Evolutionary conservation across 2,329 filamentous ascomycete species (phyloP), one percentile per base, ranked within the genome.

Genomic region (Drechslerella coelobrocha): DNA sequence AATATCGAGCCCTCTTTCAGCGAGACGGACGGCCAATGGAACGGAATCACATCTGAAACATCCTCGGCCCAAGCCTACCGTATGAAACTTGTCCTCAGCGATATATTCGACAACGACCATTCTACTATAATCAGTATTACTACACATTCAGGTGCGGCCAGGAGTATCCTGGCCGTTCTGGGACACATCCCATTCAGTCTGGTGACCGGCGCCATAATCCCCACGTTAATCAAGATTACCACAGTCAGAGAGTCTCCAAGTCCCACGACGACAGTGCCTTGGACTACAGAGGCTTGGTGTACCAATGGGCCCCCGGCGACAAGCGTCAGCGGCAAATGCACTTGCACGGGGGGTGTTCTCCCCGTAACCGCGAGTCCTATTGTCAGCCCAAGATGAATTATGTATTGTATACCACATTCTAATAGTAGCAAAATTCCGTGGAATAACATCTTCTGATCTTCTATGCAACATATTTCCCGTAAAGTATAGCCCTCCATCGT

Each of bases 171-270:
- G 1, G 75, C 79, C 55, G 85, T 85, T 0, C 78, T 89, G 2
- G 83, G 83, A 54, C 88, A 90, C 75, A 82, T 83, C n/a, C 73
- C 78, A 0, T 90, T 89, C 76, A 78, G 79, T 2, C 79, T 90
- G 6, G 81, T 80, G 14, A 90, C 88, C 0, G 88, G 88, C 3
- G 83, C 86, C 65, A 83, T 87, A 1, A 87, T 90, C 21, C 87
- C 88, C 0, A 86, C 88, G 1, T 80, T 90, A 0, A 83, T 90
- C 23, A 85, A 84, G 77, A 85, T 84, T 0, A 81, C 84, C 73
- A 83, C 79, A 0, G 59, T 81, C 5, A 76, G 77, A 19, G 77
- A 76, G 14, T 60, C 74, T 3, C 73, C 73, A 6, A 75, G 78
- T 1, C 72, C 78, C 5, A 78, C 78, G 0, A 77, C 77, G 0